phyloP scores from a whole-genome alignment of 2,329 filamentous ascomycete species.

The Colletotrichum horii region DNA sequence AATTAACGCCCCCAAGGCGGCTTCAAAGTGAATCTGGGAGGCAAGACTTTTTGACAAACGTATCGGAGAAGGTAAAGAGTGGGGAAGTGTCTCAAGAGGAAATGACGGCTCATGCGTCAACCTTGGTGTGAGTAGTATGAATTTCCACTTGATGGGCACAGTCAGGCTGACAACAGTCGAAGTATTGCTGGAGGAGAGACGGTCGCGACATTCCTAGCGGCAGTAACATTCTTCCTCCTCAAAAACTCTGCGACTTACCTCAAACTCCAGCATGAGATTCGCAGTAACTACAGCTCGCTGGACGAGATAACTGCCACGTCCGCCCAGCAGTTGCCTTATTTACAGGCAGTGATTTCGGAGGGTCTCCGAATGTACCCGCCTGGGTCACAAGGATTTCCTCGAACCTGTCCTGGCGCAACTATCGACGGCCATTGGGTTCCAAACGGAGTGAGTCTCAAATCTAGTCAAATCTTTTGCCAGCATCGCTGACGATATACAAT shows the following conservation, averaged over 20 bases:
- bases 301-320: constrained; percentile 42
- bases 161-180: neutral
- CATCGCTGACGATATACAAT: too few relatives aligned
- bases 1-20: neutral
- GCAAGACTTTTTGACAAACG: neutral
- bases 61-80: neutral
- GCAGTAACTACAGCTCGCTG: constrained; percentile 28
- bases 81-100: constrained; percentile 26
- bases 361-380: constrained; percentile 61
- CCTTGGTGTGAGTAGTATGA: constrained; percentile 26
- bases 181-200: constrained; percentile 8
- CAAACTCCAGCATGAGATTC: constrained; percentile 54
- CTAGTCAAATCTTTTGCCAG: neutral
- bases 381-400: constrained; percentile 1
- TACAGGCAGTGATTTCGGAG: constrained; percentile 63
- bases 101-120: constrained; percentile 32
- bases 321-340: constrained; percentile 54
- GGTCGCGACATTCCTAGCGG: neutral
- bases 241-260: constrained; percentile 21
- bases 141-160: neutral
- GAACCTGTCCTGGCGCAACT: neutral
- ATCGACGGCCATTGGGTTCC: neutral
- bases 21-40: neutral
- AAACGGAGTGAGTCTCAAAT: neutral
- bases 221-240: neutral